These are phyloP conservation scores for Turritis glabra DNA, from an alignment of 345 rosid genomes.

Conservation along the genomic window DNA sequence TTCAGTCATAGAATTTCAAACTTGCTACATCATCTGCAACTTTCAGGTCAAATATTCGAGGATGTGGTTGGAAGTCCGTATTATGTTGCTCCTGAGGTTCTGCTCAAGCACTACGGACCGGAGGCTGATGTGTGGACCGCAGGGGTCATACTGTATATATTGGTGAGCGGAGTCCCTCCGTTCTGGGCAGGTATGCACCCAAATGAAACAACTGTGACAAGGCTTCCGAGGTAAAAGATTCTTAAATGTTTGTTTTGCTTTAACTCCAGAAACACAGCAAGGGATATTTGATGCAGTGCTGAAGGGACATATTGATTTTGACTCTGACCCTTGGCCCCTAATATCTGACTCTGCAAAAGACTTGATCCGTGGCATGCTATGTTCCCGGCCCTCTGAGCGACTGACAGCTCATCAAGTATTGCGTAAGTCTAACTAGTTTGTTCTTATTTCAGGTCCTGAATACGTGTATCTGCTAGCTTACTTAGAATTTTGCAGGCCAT, in stretches of 20 bases:
- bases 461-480: conserved; percentile 9
- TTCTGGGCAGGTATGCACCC: conserved; percentile 90
- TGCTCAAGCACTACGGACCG: conserved; percentile 88
- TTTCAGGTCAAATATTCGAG: conserved; percentile 77
- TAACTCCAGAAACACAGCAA: conserved; percentile 81
- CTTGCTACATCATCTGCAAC: conserved; percentile 28
- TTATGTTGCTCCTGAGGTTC: conserved; percentile 97
- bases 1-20: not conserved
- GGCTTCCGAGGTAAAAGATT: conserved; percentile 6
- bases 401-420: conserved; percentile 95
- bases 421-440: conserved; percentile 56
- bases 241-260: conserved; percentile 1
- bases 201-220: conserved; percentile 11
- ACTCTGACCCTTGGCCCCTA: conserved; percentile 95
- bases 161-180: conserved; percentile 98
- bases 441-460: not conserved
- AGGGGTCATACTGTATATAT: conserved; percentile 89
- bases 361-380: conserved; percentile 81
- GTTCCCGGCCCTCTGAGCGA: conserved; percentile 74
- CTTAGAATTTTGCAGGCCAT: conserved; percentile 58
- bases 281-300: conserved; percentile 98
- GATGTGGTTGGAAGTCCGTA: conserved; percentile 99
- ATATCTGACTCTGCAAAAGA: conserved; percentile 91
- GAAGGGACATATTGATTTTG: conserved; percentile 90
- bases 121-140: conserved; percentile 99